Base-by-base conservation (phyloP, 257 asterid genomes). In the Sherardia arvensis region DNA sequence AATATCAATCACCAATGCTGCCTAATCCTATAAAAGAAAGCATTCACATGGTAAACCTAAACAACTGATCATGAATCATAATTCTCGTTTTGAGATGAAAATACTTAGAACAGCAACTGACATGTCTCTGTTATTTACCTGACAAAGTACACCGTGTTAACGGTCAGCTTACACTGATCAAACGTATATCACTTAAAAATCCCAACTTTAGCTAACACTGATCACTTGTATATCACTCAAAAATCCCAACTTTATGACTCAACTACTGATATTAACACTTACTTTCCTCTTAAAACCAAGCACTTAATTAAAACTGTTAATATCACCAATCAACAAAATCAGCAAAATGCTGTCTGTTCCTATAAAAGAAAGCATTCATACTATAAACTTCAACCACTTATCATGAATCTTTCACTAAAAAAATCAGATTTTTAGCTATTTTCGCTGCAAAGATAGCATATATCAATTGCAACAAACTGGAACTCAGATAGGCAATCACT, bases 81-180 rank as follows among this genome's bases (percentile, higher is more conserved):
- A n/a, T n/a, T n/a, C n/a, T n/a, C n/a, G n/a, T n/a, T n/a, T n/a
- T n/a, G n/a, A n/a, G n/a, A n/a, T n/a, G n/a, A n/a, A n/a, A n/a
- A n/a, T n/a, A n/a, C n/a, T n/a, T n/a, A n/a, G n/a, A n/a, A n/a
- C n/a, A n/a, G n/a, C n/a, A n/a, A n/a, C n/a, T n/a, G n/a, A n/a
- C n/a, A n/a, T n/a, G n/a, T n/a, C n/a, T 73, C 97, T 83, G 75
- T 93, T 90, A 59, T 93, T 87, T 66, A 93, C 97, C 99, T 93
- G 87, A 30, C 57, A 15, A 43, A 43, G 51, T 43, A 57, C 64
- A n/a, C 69, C 64, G 38, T 73, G n/a, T n/a, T n/a, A n/a, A n/a
- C n/a, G 43, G 51, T 69, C 73, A 76, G 33, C 29, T 11, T 15
- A 38, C 33, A 20, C 23, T 49, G 26, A 49, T 55, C 36, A 25